Base-by-base conservation (phyloP, 345 rosid species). In the Salix purpurea region DNA sequence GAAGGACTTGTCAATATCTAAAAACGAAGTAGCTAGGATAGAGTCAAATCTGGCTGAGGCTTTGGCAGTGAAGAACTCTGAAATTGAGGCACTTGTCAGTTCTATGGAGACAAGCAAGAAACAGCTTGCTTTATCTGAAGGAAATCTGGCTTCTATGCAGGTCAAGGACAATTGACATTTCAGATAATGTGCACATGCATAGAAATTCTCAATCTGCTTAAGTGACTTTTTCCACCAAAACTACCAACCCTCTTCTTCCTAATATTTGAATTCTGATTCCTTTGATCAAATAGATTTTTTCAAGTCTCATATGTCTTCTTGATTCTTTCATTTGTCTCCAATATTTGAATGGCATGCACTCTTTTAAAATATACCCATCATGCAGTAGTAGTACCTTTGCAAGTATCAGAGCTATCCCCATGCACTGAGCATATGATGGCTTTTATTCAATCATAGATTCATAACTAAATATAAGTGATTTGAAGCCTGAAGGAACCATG, bases 91-190 rank as follows among this genome's bases (percentile, higher is more conserved):
- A 62, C 97, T 92, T 79, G 82, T 87, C 82, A 92, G 82, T 74
- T 89, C 97, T 70, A 77, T 88, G 83, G 97, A 96, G 69, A 83
- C 93, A 73, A 81, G 92, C 65, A 96, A 96, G 89, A 91, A 89
- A 70, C 97, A 96, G 81, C 88, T 97, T 77, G 90, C 97, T 76
- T 77, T 84, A 77, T 88, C 86, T 71, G 97, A 96, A 88, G 98
- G 98, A 81, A 94, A 89, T 80, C 80, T 93, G 77, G 91, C 98
- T 72, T 91, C 99, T 15, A 73, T 94, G 83, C 98, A 96, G 98
- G 99, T 96, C 84, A 12, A 32, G 2, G 56, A 23, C 7, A 11
- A 37, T 65, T 75, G 30, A 50, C 32, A 30, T 19, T 75, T 70
- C 15, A 67, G 26, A 46, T 62, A 30, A 36, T 23, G 56, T 75